Evolutionary conservation across 768 basidiomycete genomes (phyloP).

Genomic region (Tulasnella sp.): DNA sequence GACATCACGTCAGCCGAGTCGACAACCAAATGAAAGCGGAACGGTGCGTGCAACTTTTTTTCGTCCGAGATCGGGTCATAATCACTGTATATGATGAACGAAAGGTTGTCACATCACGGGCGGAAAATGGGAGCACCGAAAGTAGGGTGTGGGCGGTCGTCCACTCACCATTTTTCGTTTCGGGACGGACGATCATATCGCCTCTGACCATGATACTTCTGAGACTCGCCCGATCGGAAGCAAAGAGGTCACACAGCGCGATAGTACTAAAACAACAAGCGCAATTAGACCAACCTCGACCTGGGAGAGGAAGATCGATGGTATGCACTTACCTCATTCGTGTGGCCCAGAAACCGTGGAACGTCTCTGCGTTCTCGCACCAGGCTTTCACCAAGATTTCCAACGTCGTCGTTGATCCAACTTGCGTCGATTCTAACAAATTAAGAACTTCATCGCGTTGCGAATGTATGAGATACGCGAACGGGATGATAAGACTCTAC

Average conservation of each 20-base stretch:
- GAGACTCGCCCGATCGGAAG: conserved; percentile 51
- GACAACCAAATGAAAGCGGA: not conserved
- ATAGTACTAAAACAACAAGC: conserved; percentile 38
- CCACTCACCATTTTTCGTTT: conserved; percentile 65
- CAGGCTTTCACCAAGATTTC: conserved; percentile 82
- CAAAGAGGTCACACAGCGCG: conserved; percentile 64
- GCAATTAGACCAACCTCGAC: not conserved
- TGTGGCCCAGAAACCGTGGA: conserved; percentile 91
- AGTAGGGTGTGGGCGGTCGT: conserved; percentile 12
- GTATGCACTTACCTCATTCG: conserved; percentile 44
- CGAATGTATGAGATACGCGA: conserved; percentile 83
- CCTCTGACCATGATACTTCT: conserved; percentile 71
- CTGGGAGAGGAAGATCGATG: not conserved
- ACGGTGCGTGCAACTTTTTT: conserved; percentile 47
- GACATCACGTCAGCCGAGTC: not conserved
- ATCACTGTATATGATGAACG: conserved; percentile 48
- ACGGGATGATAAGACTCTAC: conserved; percentile 81
- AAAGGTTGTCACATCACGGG: not conserved
- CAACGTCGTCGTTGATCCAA: conserved; percentile 50
- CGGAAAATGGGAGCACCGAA: conserved; percentile 8
- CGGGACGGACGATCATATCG: conserved; percentile 73
- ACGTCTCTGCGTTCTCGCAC: conserved; percentile 89
- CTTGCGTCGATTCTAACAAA: conserved; percentile 55
- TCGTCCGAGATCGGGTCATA: conserved; percentile 90
- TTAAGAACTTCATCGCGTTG: conserved; percentile 69